Evolutionary conservation across 148 eudicot genomes (phyloP).

Genomic region (Camellia japonica): DNA sequence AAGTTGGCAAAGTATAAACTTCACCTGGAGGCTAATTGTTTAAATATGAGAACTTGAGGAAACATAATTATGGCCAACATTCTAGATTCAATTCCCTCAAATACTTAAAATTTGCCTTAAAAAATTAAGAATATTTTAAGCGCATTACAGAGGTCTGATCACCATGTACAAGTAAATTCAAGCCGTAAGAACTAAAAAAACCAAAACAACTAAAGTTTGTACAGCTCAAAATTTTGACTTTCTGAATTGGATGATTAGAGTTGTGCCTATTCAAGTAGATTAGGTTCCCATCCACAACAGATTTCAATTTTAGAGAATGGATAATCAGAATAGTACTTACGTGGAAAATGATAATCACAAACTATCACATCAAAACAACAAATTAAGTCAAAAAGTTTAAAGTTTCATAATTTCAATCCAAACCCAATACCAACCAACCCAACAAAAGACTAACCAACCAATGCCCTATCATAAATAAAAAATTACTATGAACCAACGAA

Average conservation of each 20-base stretch:
- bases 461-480: neutral
- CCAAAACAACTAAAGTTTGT: neutral
- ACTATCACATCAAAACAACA: neutral
- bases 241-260: neutral
- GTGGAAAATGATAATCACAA: neutral
- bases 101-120: neutral
- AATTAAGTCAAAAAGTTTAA: neutral
- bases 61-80: neutral
- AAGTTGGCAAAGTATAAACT: neutral
- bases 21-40: neutral
- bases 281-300: neutral
- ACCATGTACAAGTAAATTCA: neutral
- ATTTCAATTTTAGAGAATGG: neutral
- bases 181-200: neutral
- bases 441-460: neutral
- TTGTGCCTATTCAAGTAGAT: neutral
- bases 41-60: neutral
- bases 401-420: neutral
- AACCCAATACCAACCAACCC: neutral
- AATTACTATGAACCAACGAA: neutral
- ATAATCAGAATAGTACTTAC: neutral
- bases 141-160: neutral
- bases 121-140: neutral
- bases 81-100: neutral
- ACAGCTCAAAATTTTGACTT: neutral